Conservation (phyloP, 192 early-diverging fungal species). For the Geosiphon pyriformis region DNA sequence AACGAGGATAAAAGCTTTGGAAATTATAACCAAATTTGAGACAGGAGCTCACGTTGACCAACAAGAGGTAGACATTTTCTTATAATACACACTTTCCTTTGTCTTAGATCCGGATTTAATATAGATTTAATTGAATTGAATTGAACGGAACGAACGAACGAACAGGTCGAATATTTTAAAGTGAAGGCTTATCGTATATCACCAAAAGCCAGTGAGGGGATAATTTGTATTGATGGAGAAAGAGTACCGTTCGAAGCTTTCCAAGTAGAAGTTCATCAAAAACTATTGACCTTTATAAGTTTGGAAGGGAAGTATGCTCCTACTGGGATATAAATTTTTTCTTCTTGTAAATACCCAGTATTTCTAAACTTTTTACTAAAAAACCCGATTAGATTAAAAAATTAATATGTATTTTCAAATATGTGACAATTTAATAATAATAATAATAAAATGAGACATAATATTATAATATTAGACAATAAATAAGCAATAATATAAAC, state of each 20-base stretch:
- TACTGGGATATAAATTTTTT: neutral
- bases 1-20: slow-evolving; percentile 27
- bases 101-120: no score
- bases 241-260: slow-evolving; percentile 45
- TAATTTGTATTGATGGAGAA: slow-evolving; percentile 54
- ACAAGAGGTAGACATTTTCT: slow-evolving; percentile 36
- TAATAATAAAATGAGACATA: no score
- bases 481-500: no score
- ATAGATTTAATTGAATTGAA: no score
- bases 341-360: no score
- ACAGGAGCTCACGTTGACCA: slow-evolving; percentile 41
- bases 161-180: slow-evolving; percentile 53
- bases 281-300: slow-evolving; percentile 38
- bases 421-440: no score
- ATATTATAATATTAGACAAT: no score
- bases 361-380: no score
- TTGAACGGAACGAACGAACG: no score
- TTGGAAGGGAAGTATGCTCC: slow-evolving; percentile 38
- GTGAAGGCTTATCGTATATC: slow-evolving; percentile 50
- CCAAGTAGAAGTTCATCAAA: slow-evolving; percentile 52
- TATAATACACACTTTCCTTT: no score
- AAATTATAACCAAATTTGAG: slow-evolving; percentile 38
- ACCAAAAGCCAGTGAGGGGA: slow-evolving; percentile 34
- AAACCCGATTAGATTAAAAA: no score
- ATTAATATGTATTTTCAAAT: no score